A percentile compares a stretch with the other conserved stretches of the same genome.
phyloP scores from a whole-genome alignment of 306 rosid genomes.

The Prunus armeniaca region DNA sequence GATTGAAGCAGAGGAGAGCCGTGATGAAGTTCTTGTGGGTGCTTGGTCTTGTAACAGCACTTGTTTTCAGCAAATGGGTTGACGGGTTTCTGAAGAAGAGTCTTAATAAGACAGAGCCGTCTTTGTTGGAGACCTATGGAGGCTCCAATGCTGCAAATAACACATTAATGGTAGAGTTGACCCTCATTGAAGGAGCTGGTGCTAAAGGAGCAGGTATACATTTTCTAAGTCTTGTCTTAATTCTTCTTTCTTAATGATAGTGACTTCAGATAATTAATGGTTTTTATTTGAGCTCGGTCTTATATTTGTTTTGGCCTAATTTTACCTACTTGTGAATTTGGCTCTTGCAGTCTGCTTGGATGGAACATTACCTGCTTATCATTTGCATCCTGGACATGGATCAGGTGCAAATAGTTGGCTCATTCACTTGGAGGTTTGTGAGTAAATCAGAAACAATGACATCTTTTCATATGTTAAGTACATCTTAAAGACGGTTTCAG shows the following conservation, averaged over 20 bases:
- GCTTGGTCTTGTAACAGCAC: slow-evolving; percentile 31
- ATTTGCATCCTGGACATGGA: slow-evolving; percentile 73
- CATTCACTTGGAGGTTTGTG: slow-evolving; percentile 81
- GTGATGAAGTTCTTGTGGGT: slow-evolving; percentile 45
- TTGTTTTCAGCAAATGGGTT: slow-evolving; percentile 45
- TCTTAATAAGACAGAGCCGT: slow-evolving; percentile 50
- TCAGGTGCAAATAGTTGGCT: slow-evolving; percentile 85
- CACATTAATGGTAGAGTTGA: slow-evolving; percentile 63
- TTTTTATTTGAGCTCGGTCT: slow-evolving; percentile 2
- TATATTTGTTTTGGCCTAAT: slow-evolving; percentile 5
- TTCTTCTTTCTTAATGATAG: background rate
- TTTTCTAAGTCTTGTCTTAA: background rate
- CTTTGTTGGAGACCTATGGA: slow-evolving; percentile 48
- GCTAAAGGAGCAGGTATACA: slow-evolving; percentile 73
- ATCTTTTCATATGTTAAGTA: too few species aligned
- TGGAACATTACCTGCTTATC: slow-evolving; percentile 90
- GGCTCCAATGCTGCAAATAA: slow-evolving; percentile 25
- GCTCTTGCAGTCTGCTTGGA: slow-evolving; percentile 75
- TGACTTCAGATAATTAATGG: background rate
- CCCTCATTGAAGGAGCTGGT: slow-evolving; percentile 67
- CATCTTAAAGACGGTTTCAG: too few species aligned
- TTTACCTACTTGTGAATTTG: background rate
- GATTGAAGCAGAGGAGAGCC: slow-evolving; percentile 19
- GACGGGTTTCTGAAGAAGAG: slow-evolving; percentile 35
- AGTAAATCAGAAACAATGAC: background rate